Percentiles rank a stretch among this genome's conserved stretches.
phyloP scores from a whole-genome alignment of 169 alveolate genomes.

The Eimeria tenella region DNA sequence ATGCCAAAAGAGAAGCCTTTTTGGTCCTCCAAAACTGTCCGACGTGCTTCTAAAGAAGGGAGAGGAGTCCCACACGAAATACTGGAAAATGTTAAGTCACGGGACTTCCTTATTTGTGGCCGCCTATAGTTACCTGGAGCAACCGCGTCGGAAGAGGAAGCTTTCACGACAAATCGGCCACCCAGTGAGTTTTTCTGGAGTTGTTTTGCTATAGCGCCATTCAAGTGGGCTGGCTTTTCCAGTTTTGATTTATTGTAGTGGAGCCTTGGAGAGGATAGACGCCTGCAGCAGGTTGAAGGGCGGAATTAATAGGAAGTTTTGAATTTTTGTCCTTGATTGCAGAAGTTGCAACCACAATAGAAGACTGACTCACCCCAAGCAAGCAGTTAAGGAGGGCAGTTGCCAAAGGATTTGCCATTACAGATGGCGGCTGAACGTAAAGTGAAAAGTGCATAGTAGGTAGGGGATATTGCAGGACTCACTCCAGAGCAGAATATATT shows the following conservation, averaged over 20 bases:
- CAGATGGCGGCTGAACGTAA: background rate
- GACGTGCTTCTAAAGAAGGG: too few relatives aligned
- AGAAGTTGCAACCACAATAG: too few relatives aligned
- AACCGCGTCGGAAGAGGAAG: background rate
- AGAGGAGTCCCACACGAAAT: too few relatives aligned
- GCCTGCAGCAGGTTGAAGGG: conserved; percentile 28
- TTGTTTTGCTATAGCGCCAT: background rate
- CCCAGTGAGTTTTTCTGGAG: background rate
- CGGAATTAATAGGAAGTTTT: background rate
- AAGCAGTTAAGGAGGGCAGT: too few relatives aligned
- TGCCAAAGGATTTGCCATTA: too few relatives aligned
- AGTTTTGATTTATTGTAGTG: background rate
- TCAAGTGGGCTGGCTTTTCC: background rate
- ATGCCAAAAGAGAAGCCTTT: conserved; percentile 12
- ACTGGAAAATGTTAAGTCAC: too few relatives aligned
- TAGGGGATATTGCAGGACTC: background rate
- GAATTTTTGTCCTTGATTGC: too few relatives aligned
- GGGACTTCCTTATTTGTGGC: too few relatives aligned
- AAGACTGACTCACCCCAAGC: too few relatives aligned
- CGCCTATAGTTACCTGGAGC: background rate
- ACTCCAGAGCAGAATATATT: conserved; percentile 37
- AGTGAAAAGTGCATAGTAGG: background rate
- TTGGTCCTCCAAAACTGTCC: background rate
- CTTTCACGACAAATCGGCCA: background rate
- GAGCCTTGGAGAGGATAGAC: background rate